Percentiles rank a stretch among this genome's conserved stretches.
Conservation (phyloP, 1,284 basidiomycete species). For the Mycosarcoma maydis region DNA sequence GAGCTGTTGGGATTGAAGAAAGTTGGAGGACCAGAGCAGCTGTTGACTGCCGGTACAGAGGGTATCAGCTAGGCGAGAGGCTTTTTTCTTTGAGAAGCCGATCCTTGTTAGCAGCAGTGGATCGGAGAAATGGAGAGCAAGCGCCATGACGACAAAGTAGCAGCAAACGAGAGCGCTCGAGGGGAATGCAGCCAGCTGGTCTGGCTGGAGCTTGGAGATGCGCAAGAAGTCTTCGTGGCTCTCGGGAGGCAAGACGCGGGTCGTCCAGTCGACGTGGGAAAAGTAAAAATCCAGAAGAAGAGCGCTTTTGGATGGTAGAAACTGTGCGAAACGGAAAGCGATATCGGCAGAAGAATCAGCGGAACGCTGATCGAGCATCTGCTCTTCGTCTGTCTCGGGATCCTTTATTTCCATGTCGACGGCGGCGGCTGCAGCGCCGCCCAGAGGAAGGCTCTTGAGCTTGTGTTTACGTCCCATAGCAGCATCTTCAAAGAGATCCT, state of each 20-base stretch:
- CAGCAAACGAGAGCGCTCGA: constrained; percentile 55
- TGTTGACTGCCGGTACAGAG: constrained; percentile 58
- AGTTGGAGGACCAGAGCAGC: constrained; percentile 59
- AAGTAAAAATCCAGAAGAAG: constrained; percentile 60
- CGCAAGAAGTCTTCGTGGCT: constrained; percentile 17
- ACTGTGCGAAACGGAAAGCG: constrained; percentile 45
- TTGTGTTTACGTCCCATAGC: constrained; percentile 45
- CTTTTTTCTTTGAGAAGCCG: constrained; percentile 42
- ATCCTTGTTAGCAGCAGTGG: constrained; percentile 28
- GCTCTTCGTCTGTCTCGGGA: constrained; percentile 39
- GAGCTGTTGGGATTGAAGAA: constrained; percentile 55
- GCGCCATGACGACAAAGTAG: constrained; percentile 59
- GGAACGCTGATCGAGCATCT: constrained; percentile 39
- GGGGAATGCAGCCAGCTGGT: constrained; percentile 43
- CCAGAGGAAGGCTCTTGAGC: constrained; percentile 35
- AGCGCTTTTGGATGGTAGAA: constrained; percentile 24
- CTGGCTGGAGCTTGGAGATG: constrained; percentile 43
- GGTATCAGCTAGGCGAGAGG: constrained; percentile 41
- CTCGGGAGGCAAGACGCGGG: constrained; percentile 39
- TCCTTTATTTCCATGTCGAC: constrained; percentile 18
- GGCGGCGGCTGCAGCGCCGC: constrained; percentile 3
- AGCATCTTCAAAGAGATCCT: constrained; percentile 45
- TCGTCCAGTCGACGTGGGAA: constrained; percentile 58
- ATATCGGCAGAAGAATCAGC: constrained; percentile 43
- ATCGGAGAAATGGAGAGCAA: constrained; percentile 58